Evolutionary conservation across 2,329 filamentous ascomycete genomes (phyloP), one percentile per base, ranked within the genome.

Genomic region (Podosphaera leucotricha): DNA sequence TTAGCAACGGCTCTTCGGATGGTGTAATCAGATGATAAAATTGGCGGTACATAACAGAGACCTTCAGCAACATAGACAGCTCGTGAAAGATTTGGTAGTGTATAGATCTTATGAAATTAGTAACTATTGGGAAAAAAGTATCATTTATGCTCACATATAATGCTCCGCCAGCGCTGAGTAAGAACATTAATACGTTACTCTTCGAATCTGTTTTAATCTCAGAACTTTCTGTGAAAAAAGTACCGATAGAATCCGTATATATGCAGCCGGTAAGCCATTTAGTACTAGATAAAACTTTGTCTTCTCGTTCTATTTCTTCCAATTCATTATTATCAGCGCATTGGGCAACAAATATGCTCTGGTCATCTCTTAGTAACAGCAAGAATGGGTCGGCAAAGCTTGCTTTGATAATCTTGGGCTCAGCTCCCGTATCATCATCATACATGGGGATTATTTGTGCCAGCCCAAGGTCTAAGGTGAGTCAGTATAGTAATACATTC

Each of bases 391-490:
- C 87, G 18, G 73, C 73, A 53, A 95, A 86, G 57, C 81, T 92
- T 33, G 82, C 80, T 54, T 75, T 80, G 39, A 85, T 64, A 37
- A 90, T 78, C 44, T 77, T 71, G 3, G 83, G 77, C 54, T 93
- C 83, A 18, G 72, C 77, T 11, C 80, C 85, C 0, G 78, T 86
- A 50, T 90, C 82, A 54, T 93, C 90, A 53, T 95, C 90, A 48
- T 83, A 72, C 71, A 95, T 84, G 0, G 86, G 84, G 42, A 94
- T 70, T 44, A 98, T 95, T 55, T 95, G 87, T 39, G 78, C 77
- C 44, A 98, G 69, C 10, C 80, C 82, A 47, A 98, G 71, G 59
- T 92, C 83, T 84, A 54, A 52, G 49, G 44, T 33, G 28, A 33
- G 28, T 33, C 15, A 33, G 28, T 33, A 33, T n/a, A 11, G 28